phyloP scores from a whole-genome alignment of 1,139 yeast genomes.

The Taphrina populina region DNA sequence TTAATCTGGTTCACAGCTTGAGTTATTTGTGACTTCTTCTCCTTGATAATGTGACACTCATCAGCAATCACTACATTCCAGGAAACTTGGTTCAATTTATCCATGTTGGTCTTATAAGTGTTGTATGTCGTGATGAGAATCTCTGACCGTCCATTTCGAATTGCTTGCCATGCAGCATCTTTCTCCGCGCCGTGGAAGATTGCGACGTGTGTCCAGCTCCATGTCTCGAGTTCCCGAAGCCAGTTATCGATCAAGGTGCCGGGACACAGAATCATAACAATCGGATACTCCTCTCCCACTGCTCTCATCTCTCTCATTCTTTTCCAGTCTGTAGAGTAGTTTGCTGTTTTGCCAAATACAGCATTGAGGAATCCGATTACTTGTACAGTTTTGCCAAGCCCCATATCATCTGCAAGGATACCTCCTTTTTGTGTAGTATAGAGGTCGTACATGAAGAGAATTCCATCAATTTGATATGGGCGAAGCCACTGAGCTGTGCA shows the following conservation, averaged over 20 bases:
- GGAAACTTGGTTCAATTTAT: constrained; percentile 55
- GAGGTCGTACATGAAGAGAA: constrained; percentile 30
- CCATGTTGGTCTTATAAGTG: constrained; percentile 76
- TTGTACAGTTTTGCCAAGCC: constrained; percentile 42
- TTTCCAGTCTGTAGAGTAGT: constrained; percentile 62
- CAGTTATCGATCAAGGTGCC: constrained; percentile 87
- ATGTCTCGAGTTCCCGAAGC: constrained; percentile 77
- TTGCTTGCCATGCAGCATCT: constrained; percentile 56
- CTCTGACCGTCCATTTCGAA: constrained; percentile 55
- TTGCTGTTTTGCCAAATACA: constrained; percentile 72
- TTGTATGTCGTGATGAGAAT: constrained; percentile 79
- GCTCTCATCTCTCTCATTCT: constrained; percentile 54
- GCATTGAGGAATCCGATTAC: constrained; percentile 61
- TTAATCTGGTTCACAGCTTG: constrained; percentile 66
- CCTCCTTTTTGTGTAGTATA: constrained; percentile 51
- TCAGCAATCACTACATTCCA: constrained; percentile 80
- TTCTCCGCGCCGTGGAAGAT: constrained; percentile 73
- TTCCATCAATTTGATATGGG: constrained; percentile 35
- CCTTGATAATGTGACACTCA: constrained; percentile 83
- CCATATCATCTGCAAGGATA: constrained; percentile 37
- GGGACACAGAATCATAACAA: constrained; percentile 75
- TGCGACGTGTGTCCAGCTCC: constrained; percentile 52
- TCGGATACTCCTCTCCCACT: constrained; percentile 61
- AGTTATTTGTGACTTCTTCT: constrained; percentile 69
- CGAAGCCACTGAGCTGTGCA: constrained; percentile 34